Conservation (phyloP, 768 basidiomycete species). For the Tricholoma flavovirens region DNA sequence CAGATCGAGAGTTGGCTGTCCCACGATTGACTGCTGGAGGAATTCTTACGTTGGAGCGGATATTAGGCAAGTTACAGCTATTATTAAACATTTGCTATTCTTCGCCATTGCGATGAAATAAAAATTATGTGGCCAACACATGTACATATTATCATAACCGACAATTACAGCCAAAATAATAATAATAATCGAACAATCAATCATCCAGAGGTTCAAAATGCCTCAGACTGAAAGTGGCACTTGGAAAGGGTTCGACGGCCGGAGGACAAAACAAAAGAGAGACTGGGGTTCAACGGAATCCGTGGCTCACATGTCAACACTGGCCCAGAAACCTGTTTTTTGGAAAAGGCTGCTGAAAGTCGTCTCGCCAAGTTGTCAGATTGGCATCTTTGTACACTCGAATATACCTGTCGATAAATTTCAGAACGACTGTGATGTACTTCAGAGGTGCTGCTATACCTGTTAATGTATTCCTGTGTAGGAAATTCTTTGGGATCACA, state of each 20-base stretch:
- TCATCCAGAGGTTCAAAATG: no score
- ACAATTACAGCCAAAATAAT: neutral
- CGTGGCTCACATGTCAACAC: constrained; percentile 36
- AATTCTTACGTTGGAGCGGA: constrained; percentile 72
- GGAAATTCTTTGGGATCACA: constrained; percentile 80
- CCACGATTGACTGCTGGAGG: constrained; percentile 77
- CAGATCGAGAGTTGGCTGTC: constrained; percentile 48
- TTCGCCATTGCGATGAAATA: neutral
- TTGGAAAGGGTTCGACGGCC: neutral
- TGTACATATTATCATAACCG: neutral
- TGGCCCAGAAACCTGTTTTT: constrained; percentile 57
- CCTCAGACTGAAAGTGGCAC: no score
- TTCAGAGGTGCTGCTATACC: constrained; percentile 33
- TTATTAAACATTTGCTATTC: constrained; percentile 24
- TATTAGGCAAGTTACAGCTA: constrained; percentile 57
- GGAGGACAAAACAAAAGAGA: neutral
- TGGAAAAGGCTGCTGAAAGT: constrained; percentile 62
- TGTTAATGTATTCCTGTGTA: constrained; percentile 74
- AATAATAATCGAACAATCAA: neutral
- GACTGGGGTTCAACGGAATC: no score
- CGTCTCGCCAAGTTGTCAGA: constrained; percentile 66
- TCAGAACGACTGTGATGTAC: neutral
- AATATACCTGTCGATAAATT: constrained; percentile 31
- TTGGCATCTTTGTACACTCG: constrained; percentile 83
- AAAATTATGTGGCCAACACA: neutral